phyloP scores from a whole-genome alignment of 768 basidiomycete species.

The Russula vinacea region DNA sequence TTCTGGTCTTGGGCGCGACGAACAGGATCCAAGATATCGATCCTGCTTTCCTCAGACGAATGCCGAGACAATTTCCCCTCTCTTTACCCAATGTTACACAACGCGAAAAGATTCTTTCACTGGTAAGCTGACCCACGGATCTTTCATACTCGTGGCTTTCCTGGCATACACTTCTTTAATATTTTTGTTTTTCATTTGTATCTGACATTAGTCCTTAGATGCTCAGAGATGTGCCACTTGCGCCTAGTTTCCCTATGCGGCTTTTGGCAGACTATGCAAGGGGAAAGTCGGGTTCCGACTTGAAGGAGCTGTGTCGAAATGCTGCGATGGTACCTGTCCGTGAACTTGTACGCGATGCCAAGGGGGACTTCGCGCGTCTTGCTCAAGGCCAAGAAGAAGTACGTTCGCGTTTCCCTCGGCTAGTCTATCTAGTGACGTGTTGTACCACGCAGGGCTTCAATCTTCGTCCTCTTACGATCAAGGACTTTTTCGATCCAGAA shows the following conservation, averaged over 20 bases:
- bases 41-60: constrained; percentile 82
- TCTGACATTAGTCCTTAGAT: constrained; percentile 51
- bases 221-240: constrained; percentile 72
- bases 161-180: background rate
- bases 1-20: constrained; percentile 91
- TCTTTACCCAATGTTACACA: constrained; percentile 75
- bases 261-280: constrained; percentile 64
- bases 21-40: constrained; percentile 94
- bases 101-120: constrained; percentile 73
- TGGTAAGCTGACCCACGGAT: constrained; percentile 47
- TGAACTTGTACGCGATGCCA: constrained; percentile 65
- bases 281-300: constrained; percentile 84
- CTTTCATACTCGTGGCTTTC: background rate
- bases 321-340: constrained; percentile 92
- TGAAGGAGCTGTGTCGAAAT: constrained; percentile 87
- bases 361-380: constrained; percentile 49
- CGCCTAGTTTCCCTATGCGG: constrained; percentile 57
- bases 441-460: constrained; percentile 61
- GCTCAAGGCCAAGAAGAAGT: constrained; percentile 47
- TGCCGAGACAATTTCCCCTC: constrained; percentile 95
- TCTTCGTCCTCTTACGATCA: constrained; percentile 64
- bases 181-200: background rate
- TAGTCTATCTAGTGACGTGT: background rate
- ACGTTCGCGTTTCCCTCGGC: constrained; percentile 28
- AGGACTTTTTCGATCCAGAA: constrained; percentile 60